Percentiles rank a stretch among this genome's conserved stretches.
These are phyloP conservation scores for Panicum virgatum DNA, from an alignment of 202 grass and related monocot genomes.

Conservation along the genomic window DNA sequence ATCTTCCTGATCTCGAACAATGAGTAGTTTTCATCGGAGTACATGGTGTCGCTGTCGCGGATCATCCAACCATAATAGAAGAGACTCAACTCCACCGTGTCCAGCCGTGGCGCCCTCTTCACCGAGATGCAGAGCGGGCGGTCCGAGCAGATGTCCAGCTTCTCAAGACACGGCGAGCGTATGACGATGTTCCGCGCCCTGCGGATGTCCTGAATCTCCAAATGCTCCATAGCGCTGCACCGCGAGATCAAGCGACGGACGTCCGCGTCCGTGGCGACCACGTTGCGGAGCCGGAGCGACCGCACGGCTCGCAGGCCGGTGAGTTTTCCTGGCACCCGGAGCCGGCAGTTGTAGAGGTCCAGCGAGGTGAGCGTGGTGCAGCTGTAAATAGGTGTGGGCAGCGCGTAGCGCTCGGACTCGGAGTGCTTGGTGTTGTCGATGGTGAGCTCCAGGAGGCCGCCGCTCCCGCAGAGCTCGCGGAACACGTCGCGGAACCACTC, in stretches of 20 bases:
- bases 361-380: not conserved
- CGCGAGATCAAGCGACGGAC: constrained; percentile 7
- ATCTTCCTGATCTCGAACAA: not conserved
- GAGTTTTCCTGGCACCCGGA: not conserved
- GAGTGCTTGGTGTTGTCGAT: not conserved
- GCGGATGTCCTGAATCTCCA: constrained; percentile 4
- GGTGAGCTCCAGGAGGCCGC: constrained; percentile 37
- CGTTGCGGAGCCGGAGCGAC: constrained; percentile 9
- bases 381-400: not conserved
- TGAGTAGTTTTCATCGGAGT: not conserved
- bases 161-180: not conserved
- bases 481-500: not conserved
- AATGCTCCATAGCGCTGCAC: constrained; percentile 20
- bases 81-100: not conserved
- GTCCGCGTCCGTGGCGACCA: constrained; percentile 8
- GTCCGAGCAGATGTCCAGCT: not conserved
- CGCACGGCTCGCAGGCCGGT: constrained; percentile 22
- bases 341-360: not conserved
- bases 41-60: not conserved
- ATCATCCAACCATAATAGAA: not conserved
- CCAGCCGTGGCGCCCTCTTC: not conserved
- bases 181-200: constrained; percentile 29
- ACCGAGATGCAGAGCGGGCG: constrained; percentile 21
- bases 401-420: not conserved
- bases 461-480: not conserved